Base-by-base conservation (phyloP, 257 asterid genomes). In the Catharanthus roseus region DNA sequence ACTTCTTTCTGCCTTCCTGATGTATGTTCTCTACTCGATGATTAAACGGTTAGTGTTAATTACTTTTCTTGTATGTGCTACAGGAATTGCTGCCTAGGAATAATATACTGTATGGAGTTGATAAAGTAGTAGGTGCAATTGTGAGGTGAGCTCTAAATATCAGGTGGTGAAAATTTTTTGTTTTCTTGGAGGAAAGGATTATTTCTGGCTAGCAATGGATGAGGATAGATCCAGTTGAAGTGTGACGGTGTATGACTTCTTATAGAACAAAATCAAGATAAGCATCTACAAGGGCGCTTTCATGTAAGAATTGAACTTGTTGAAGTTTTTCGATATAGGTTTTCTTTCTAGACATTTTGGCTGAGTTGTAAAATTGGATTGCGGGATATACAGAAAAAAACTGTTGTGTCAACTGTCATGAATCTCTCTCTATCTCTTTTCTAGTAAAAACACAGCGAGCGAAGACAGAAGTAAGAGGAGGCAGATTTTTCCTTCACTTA, bases 71-170 rank as follows among this genome's bases (percentile, higher is more conserved):
- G 38, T 0, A 56, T 66, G 16, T 72, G 23, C 62, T 69, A 54
- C 89, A 88, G 95, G 92, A 76, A 83, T 86, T 77, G 90, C 90
- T 78, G 90, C 88, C 68, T 86, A 88, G 87, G 89, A 77, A 80
- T n/a, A n/a, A n/a, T 67, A 67, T 61, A 56, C 75, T 55, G 68
- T 55, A 74, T 64, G 74, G 87, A 69, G 77, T 76, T 77, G 70
- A 67, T 33, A 70, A 72, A 76, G 67, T 10, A 71, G 84, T 79
- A 77, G 89, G 84, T 80, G 60, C 65, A 71, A 74, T 67, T 71
- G 77, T 80, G 71, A 71, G 78, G 39, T 42, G 55, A 75, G 75
- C 42, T n/a, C n/a, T 72, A 68, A 72, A 72, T 69, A 54, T 69
- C 77, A 79, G 80, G 66, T 53, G 73, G 67, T 56, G 61, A 74